A percentile compares a stretch with the other conserved stretches of the same genome.
Conservation (phyloP, 2,329 filamentous ascomycete species). For the Trichoderma sp. region DNA sequence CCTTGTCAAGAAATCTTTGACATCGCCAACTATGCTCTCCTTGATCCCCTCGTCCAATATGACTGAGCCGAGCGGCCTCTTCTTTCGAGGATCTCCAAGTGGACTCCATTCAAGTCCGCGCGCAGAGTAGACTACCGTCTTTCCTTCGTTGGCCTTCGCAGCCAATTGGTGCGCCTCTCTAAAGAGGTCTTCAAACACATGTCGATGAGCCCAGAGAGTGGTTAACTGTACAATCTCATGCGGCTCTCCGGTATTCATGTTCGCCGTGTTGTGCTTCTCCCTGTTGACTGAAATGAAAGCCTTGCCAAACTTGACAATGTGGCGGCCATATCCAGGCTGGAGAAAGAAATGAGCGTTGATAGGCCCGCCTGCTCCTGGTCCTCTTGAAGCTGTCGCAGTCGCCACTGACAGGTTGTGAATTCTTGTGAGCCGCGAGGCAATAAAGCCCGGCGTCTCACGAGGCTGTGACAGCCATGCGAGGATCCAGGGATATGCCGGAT, state of each 20-base stretch:
- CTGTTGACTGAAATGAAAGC: constrained; percentile 87
- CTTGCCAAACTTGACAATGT: constrained; percentile 82
- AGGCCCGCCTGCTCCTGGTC: constrained; percentile 62
- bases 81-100: constrained; percentile 81
- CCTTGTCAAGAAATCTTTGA: constrained; percentile 76
- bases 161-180: constrained; percentile 82
- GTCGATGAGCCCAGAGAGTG: constrained; percentile 83
- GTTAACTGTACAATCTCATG: constrained; percentile 95
- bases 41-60: constrained; percentile 82
- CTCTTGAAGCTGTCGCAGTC: constrained; percentile 61
- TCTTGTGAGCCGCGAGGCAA: constrained; percentile 59
- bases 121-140: constrained; percentile 87
- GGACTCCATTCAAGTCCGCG: constrained; percentile 81
- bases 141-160: constrained; percentile 79
- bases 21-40: constrained; percentile 76
- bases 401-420: constrained; percentile 61
- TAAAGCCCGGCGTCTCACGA: constrained; percentile 63
- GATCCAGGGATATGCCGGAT: constrained; percentile 92
- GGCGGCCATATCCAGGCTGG: constrained; percentile 86
- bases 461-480: constrained; percentile 91
- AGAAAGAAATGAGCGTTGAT: constrained; percentile 80
- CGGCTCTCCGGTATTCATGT: constrained; percentile 79
- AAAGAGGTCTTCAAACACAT: constrained; percentile 90
- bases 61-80: constrained; percentile 85
- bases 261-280: constrained; percentile 81